Percentiles rank a stretch among this genome's conserved stretches.
phyloP scores from a whole-genome alignment of 352 stramenopile species.

The Phytophthora litchii region DNA sequence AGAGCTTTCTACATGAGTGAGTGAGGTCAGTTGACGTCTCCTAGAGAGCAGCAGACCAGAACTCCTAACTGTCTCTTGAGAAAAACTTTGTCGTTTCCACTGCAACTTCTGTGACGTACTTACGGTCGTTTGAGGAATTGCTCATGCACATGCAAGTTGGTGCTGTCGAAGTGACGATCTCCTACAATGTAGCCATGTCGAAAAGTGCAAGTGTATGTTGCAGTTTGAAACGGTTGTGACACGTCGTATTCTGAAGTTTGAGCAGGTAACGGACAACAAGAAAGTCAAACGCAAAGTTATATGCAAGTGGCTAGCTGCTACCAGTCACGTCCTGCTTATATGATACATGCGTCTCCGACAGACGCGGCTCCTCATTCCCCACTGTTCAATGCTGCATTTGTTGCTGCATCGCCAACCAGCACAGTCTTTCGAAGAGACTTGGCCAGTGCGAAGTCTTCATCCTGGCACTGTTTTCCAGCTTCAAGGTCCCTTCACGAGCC shows the following conservation, averaged over 20 bases:
- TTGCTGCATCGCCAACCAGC: conserved; percentile 28
- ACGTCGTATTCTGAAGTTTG: conserved; percentile 17
- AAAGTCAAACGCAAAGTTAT: conserved; percentile 27
- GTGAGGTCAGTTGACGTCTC: conserved; percentile 7
- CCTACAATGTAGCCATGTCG: conserved; percentile 27
- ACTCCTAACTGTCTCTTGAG: neutral
- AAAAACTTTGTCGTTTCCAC: neutral
- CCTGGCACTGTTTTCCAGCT: conserved; percentile 9
- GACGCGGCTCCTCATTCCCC: conserved; percentile 8
- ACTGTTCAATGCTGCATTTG: conserved; percentile 7
- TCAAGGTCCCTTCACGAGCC: conserved; percentile 7
- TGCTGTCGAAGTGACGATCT: conserved; percentile 11
- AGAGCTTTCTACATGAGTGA: too few relatives aligned
- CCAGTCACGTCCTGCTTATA: conserved; percentile 24
- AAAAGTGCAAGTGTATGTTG: conserved; percentile 32
- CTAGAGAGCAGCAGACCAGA: neutral
- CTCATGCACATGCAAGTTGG: neutral
- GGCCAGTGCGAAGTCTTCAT: conserved; percentile 14
- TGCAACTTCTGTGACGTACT: neutral
- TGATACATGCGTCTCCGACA: conserved; percentile 37
- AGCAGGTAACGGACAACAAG: conserved; percentile 5
- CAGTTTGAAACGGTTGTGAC: conserved; percentile 24
- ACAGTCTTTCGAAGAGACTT: conserved; percentile 24
- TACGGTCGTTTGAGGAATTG: neutral
- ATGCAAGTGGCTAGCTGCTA: conserved; percentile 34